Evolutionary conservation across 2,329 filamentous ascomycete species (phyloP).

Genomic region (Leptodontidium sp.): DNA sequence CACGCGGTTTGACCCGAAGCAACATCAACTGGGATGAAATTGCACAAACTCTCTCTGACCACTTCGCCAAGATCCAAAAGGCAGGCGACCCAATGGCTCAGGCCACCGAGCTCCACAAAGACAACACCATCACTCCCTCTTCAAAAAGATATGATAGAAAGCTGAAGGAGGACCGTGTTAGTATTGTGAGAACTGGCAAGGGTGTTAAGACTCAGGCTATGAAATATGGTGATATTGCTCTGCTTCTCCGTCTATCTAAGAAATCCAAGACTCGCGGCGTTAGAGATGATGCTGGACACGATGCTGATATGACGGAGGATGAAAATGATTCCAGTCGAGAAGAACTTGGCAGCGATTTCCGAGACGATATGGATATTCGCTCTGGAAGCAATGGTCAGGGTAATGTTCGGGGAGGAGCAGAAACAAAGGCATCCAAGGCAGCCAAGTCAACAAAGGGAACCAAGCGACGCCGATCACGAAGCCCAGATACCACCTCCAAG

Average conservation of each 20-base stretch:
- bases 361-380: not conserved
- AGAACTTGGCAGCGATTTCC: too few species aligned
- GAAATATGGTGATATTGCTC: constrained; percentile 23
- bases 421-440: not conserved
- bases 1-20: constrained; percentile 7
- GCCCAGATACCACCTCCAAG: not conserved
- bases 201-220: constrained; percentile 3
- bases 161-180: constrained; percentile 10
- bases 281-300: not conserved
- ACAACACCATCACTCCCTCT: not conserved
- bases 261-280: not conserved
- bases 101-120: not conserved
- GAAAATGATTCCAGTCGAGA: not conserved
- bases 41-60: not conserved
- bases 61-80: constrained; percentile 9
- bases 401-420: not conserved
- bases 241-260: not conserved
- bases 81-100: constrained; percentile 17
- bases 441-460: not conserved
- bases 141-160: not conserved
- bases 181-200: not conserved
- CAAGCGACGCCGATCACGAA: not conserved
- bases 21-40: constrained; percentile 21
- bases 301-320: not conserved
- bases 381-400: not conserved